Evolutionary conservation across 768 basidiomycete species (phyloP).

Genomic region (Boletus pseudo-olivaceus): DNA sequence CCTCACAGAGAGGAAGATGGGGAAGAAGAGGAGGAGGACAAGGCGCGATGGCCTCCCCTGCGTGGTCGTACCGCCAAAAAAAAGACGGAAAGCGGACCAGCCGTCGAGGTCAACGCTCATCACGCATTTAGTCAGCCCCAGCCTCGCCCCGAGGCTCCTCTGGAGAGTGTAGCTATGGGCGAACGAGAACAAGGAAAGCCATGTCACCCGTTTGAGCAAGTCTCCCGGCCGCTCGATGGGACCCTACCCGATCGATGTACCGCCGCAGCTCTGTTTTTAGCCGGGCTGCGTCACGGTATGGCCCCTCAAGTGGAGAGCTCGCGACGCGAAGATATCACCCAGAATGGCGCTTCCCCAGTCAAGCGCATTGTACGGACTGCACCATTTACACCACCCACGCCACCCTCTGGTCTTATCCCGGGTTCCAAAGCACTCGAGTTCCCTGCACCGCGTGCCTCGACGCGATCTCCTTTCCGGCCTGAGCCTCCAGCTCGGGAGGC

Average conservation of each 20-base stretch:
- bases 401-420: not conserved
- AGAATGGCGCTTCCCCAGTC: not conserved
- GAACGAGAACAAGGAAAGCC: not conserved
- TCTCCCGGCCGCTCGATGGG: not conserved
- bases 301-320: not conserved
- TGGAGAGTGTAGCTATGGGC: not conserved
- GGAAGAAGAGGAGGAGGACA: not conserved
- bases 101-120: not conserved
- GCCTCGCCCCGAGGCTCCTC: not conserved
- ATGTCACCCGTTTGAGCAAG: too few relatives aligned
- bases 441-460: conserved; percentile 17
- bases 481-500: not conserved
- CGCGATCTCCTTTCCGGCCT: conserved; percentile 18
- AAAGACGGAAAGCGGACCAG: not conserved
- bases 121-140: conserved; percentile 18
- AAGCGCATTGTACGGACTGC: not conserved
- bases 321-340: not conserved
- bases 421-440: conserved; percentile 9
- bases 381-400: not conserved
- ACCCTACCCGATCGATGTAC: not conserved
- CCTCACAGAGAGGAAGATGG: not conserved
- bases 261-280: not conserved
- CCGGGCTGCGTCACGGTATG: not conserved
- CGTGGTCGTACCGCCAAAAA: conserved; percentile 5
- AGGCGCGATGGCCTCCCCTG: conserved; percentile 11